Base-by-base conservation (phyloP, 73 alveolate genomes). In the Paramecium pentaurelia region DNA sequence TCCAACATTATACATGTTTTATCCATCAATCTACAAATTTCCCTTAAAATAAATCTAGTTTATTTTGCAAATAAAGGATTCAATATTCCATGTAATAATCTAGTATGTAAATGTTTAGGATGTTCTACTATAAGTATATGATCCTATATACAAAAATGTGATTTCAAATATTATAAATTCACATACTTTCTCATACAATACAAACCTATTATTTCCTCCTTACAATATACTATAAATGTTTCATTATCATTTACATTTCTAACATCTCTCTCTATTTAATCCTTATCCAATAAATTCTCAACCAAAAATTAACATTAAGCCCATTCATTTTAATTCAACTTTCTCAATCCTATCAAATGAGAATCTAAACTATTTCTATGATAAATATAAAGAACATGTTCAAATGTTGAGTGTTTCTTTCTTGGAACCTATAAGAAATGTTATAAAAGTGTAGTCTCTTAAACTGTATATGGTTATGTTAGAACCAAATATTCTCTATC, bases 401-500 rank as follows among this genome's bases (percentile, higher is more conserved):
- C 96, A 95, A 97, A 98, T 7, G 99, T 97, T 75, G 97, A 96
- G 86, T 96, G 96, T 2, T 98, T 96, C 95, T 97, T 97, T 93
- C 97, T 98, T 27, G 95, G 92, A 30, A 96, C 97, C 80, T 95
- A 86, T 12, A 97, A 94, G 88, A 98, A 97, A 77, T 97, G 95
- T 92, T 96, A 96, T 71, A 97, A 93, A 16, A 98, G 94, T 8
- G 99, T 95, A 49, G 96, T 95, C 93, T 98, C 99, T 27, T 98
- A 95, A n/a, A 97, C 98, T 64, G 99, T 97, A 83, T 97, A 99
- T 7, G 99, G 99, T 86, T 98, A 97, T 12, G 99, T 98, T 44
- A 98, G 93, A 28, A 98, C 97, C 80, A 98, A 77, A 92, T 98
- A 98, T 86, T 98, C 99, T 85, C 99, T 94, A 86, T 97, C 99